Evolutionary conservation across 2,329 filamentous ascomycete genomes (phyloP).

Genomic region (Aspergillus chevalieri): DNA sequence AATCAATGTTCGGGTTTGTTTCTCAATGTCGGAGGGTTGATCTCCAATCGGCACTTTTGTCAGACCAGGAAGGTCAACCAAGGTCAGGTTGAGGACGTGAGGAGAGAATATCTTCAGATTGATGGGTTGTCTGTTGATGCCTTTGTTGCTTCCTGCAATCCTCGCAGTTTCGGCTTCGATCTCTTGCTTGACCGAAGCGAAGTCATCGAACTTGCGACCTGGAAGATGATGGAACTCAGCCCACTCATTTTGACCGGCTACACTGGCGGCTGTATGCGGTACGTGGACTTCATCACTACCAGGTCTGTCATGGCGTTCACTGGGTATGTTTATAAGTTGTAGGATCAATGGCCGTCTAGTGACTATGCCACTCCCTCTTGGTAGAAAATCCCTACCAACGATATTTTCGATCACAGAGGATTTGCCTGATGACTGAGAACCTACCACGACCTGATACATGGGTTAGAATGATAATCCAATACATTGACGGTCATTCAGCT

Average conservation of each 20-base stretch:
- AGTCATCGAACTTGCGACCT: slow-evolving; percentile 82
- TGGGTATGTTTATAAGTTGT: slow-evolving; percentile 93
- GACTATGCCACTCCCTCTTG: slow-evolving; percentile 92
- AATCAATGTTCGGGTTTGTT: slow-evolving; percentile 93
- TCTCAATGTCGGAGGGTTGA: slow-evolving; percentile 95
- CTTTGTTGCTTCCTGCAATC: slow-evolving; percentile 95
- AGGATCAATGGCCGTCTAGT: slow-evolving; percentile 90
- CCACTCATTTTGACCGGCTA: slow-evolving; percentile 67
- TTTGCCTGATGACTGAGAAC: slow-evolving; percentile 96
- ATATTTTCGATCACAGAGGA: slow-evolving; percentile 99
- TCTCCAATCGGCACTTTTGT: slow-evolving; percentile 99
- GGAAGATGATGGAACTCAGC: slow-evolving; percentile 95
- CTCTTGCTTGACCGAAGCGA: slow-evolving; percentile 86
- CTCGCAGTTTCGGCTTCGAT: slow-evolving; percentile 95
- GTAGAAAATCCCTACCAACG: slow-evolving; percentile 93
- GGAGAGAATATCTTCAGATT: slow-evolving; percentile 98
- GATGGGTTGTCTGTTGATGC: slow-evolving; percentile 94
- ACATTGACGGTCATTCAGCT: not conserved
- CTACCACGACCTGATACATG: slow-evolving; percentile 75
- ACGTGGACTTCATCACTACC: slow-evolving; percentile 60
- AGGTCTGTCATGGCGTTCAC: slow-evolving; percentile 61
- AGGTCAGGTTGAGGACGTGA: slow-evolving; percentile 88
- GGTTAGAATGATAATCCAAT: slow-evolving; percentile 13
- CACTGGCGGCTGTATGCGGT: slow-evolving; percentile 71
- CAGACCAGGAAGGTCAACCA: slow-evolving; percentile 91